Conservation (phyloP, 208 protist genomes). For the Acanthamoeba quina region DNA sequence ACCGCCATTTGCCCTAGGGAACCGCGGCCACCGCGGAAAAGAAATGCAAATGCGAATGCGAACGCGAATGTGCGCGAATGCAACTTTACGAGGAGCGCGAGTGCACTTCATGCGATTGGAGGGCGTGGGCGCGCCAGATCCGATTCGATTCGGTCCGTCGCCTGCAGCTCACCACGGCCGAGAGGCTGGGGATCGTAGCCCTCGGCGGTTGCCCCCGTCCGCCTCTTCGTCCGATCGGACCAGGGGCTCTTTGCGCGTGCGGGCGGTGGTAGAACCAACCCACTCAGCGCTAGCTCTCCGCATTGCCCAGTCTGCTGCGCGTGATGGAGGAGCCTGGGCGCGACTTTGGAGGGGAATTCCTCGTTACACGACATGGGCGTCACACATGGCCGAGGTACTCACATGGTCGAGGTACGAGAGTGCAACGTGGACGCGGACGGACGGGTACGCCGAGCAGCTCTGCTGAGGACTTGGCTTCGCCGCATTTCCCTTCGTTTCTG, state of each 20-base stretch:
- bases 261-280: background rate
- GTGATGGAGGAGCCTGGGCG: conserved; percentile 43
- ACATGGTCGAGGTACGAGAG: background rate
- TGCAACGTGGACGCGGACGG: no score
- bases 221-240: background rate
- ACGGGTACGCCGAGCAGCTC: background rate
- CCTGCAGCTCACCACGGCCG: background rate
- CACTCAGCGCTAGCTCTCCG: background rate
- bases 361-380: background rate
- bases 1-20: no score
- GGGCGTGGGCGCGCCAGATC: conserved; percentile 5
- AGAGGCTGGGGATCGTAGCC: conserved; percentile 7
- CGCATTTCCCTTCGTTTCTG: background rate
- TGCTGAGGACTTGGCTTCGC: background rate
- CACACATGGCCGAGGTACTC: background rate
- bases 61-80: no score
- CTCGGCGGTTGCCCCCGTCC: conserved; percentile 9
- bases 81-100: conserved; percentile 18
- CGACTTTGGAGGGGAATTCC: background rate
- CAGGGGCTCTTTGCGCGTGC: background rate
- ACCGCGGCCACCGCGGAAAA: no score
- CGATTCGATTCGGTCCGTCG: conserved; percentile 24
- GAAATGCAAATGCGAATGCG: no score
- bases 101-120: conserved; percentile 31
- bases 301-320: background rate